phyloP scores from a whole-genome alignment of 2,329 filamentous ascomycete genomes.

The Cryoendolithus antarcticus region DNA sequence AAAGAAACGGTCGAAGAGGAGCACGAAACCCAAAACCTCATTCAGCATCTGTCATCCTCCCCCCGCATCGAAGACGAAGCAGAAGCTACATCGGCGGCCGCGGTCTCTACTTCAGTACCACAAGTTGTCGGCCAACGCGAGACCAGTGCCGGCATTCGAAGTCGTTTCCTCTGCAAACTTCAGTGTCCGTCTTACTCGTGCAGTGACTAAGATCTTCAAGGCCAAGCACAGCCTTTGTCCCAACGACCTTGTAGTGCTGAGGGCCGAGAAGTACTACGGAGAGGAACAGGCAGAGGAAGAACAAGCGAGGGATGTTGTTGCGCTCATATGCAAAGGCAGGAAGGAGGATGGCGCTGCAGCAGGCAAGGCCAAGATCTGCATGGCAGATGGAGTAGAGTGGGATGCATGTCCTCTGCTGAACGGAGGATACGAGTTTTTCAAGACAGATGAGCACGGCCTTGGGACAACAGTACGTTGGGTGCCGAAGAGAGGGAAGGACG shows the following conservation, averaged over 20 bases:
- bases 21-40: slow-evolving; percentile 42
- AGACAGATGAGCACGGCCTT: slow-evolving; percentile 45
- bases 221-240: slow-evolving; percentile 51
- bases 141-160: slow-evolving; percentile 58
- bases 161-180: slow-evolving; percentile 50
- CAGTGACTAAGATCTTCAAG: slow-evolving; percentile 52
- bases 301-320: slow-evolving; percentile 47
- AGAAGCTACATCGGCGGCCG: slow-evolving; percentile 56
- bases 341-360: slow-evolving; percentile 41
- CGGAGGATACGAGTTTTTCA: slow-evolving; percentile 46
- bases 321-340: slow-evolving; percentile 47
- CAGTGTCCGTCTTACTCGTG: slow-evolving; percentile 46
- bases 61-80: slow-evolving; percentile 41
- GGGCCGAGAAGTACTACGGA: slow-evolving; percentile 52
- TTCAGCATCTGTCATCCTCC: slow-evolving; percentile 58
- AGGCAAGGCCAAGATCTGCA: slow-evolving; percentile 55
- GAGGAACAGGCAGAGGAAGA: slow-evolving; percentile 41
- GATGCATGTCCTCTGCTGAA: slow-evolving; percentile 30
- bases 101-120: slow-evolving; percentile 62
- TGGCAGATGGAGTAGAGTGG: slow-evolving; percentile 39
- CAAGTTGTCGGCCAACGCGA: slow-evolving; percentile 45
- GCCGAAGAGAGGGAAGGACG: slow-evolving; percentile 32
- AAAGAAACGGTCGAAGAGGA: slow-evolving; percentile 14
- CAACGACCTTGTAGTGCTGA: slow-evolving; percentile 59
- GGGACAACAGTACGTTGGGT: slow-evolving; percentile 59